These are phyloP conservation scores for Candida sanyaensis DNA, from an alignment of 1,139 yeast genomes.

Conservation along the genomic window DNA sequence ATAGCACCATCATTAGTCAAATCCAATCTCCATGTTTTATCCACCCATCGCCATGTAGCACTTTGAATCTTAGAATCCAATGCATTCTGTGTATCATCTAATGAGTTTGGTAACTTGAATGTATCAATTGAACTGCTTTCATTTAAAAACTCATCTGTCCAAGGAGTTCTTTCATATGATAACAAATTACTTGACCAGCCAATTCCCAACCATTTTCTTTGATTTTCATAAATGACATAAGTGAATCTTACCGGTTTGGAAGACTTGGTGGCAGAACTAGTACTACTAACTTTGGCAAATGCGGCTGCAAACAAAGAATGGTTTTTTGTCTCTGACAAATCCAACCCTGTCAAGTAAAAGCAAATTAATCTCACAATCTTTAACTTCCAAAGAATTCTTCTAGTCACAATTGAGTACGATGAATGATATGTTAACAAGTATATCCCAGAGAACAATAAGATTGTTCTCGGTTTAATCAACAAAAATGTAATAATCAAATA, in stretches of 20 bases:
- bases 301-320: conserved; percentile 56
- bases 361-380: conserved; percentile 67
- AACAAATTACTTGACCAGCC: conserved; percentile 95
- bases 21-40: conserved; percentile 87
- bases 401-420: conserved; percentile 75
- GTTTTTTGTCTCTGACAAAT: conserved; percentile 61
- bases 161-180: conserved; percentile 90
- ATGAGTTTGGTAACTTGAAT: conserved; percentile 74
- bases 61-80: conserved; percentile 37
- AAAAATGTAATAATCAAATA: conserved; percentile 71
- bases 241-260: conserved; percentile 80
- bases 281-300: conserved; percentile 56
- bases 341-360: conserved; percentile 85
- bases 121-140: conserved; percentile 69
- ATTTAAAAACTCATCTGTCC: conserved; percentile 95
- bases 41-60: conserved; percentile 94
- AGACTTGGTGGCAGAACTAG: conserved; percentile 16
- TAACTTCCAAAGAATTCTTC: conserved; percentile 83
- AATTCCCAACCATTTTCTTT: conserved; percentile 95
- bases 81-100: conserved; percentile 26
- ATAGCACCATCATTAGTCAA: conserved; percentile 86
- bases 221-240: conserved; percentile 92
- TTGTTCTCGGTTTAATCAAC: conserved; percentile 68
- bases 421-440: conserved; percentile 83
- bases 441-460: conserved; percentile 61